Conservation (phyloP, 768 basidiomycete genomes). For the Mycena amicta region DNA sequence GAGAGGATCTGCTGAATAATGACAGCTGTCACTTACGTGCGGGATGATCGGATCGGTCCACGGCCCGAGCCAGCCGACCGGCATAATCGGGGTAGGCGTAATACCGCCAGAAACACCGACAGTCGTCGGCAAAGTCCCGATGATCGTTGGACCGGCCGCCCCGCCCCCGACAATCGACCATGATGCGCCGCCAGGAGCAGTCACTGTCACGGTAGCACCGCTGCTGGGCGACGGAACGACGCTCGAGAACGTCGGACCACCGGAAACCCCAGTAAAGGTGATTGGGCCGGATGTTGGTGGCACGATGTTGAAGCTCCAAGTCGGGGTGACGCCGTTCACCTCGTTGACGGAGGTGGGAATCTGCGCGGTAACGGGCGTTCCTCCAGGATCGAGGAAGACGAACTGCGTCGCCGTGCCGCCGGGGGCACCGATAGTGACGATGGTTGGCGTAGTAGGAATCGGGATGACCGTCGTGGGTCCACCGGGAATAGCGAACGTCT, state of each 20-base stretch:
- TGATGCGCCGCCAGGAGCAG: constrained; percentile 1
- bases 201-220: neutral
- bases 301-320: neutral
- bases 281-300: neutral
- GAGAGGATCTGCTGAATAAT: neutral
- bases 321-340: neutral
- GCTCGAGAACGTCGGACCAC: constrained; percentile 2
- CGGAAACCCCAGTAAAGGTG: constrained; percentile 6
- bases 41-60: neutral
- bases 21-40: neutral
- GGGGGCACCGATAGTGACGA: neutral
- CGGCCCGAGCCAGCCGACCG: constrained; percentile 2
- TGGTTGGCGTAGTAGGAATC: neutral
- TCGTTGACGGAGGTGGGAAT: neutral
- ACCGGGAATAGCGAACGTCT: neutral
- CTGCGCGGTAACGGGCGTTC: neutral
- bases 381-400: neutral
- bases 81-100: neutral
- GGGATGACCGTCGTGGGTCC: neutral
- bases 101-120: constrained; percentile 4
- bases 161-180: neutral
- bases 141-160: neutral
- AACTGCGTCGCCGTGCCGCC: no score
- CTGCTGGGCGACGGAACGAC: constrained; percentile 1
- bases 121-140: neutral